Base-by-base conservation (phyloP, 768 basidiomycete genomes). In the Galerina sulciceps region DNA sequence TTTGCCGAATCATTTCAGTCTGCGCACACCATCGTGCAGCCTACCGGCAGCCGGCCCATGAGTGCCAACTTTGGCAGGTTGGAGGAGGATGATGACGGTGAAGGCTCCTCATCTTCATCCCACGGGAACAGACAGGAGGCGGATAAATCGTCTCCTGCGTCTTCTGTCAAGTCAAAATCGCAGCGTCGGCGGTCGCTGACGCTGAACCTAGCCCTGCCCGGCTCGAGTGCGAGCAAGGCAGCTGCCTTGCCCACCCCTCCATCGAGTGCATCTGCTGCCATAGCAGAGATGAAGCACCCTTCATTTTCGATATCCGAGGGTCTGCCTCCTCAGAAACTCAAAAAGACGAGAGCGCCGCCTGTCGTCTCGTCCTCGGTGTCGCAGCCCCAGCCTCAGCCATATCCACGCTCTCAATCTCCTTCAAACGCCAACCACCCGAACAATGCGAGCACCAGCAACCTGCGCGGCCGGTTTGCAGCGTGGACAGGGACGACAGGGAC, bases 1-100 rank as follows among this genome's bases (percentile, higher is more conserved):
- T 83, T 88, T 73, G 89, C 89, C 9, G 90, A 91, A 60, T 91
- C 89, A 0, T 75, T 90, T 53, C 88, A 90, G 48, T 91, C 89
- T 6, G 86, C 79, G 4, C 81, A 87, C 66, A 93, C 91, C 17
- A 75, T 92, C 56, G 86, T 90, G 3, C 87, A 88, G 34, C 37
- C 26, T 14, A 74, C 78, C n/a, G 61, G 61, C 36, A 83, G 80
- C 69, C 88, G 85, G 71, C 82, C 91, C 23, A 74, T 87, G 40
- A 91, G 90, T 66, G 84, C 87, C 3, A 88, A 90, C 59, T 87
- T 86, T 67, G 78, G 77, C 36, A 85, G 84, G 79, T 74, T 84
- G 10, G 89, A 90, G 11, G 88, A 90, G 49, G 43, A 47, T 26
- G 14, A 41, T 17, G 18, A 35, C 43, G 31, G 35, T 15, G 53